phyloP scores from a whole-genome alignment of 306 rosid genomes.

The Cucumis cinereus region DNA sequence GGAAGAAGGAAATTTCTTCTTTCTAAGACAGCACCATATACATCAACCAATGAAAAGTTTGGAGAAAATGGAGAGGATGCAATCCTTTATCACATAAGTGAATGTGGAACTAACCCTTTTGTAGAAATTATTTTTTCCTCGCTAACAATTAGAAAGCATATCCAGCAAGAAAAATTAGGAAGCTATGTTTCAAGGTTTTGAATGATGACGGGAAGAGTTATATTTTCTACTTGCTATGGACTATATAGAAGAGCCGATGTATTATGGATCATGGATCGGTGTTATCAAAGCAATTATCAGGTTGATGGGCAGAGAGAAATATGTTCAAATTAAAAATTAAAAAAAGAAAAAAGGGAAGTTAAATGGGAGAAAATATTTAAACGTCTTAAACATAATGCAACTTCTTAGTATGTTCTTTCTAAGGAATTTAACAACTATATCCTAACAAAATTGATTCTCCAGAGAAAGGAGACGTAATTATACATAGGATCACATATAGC shows the following conservation, averaged over 20 bases:
- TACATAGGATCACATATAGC: slow-evolving; percentile 56
- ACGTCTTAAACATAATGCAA: neutral
- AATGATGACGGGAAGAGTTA: neutral
- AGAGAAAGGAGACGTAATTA: slow-evolving; percentile 88
- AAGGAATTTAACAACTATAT: neutral
- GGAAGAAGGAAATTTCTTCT: neutral
- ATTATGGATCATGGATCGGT: neutral
- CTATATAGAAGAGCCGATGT: neutral
- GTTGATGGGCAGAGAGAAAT: neutral
- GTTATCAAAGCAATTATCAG: neutral
- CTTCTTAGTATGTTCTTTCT: neutral
- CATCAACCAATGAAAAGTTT: neutral
- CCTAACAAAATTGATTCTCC: slow-evolving; percentile 12
- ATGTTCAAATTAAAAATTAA: neutral
- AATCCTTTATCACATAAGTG: neutral
- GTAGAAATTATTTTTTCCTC: neutral
- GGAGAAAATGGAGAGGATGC: neutral
- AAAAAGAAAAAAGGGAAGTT: neutral
- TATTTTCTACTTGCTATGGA: neutral
- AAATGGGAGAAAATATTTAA: neutral
- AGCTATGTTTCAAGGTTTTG: neutral
- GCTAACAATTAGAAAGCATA: neutral
- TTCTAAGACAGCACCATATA: neutral
- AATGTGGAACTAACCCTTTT: neutral
- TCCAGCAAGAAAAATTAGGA: neutral